phyloP scores from a whole-genome alignment of 2,329 filamentous ascomycete species.

The Stylonectria norvegica region DNA sequence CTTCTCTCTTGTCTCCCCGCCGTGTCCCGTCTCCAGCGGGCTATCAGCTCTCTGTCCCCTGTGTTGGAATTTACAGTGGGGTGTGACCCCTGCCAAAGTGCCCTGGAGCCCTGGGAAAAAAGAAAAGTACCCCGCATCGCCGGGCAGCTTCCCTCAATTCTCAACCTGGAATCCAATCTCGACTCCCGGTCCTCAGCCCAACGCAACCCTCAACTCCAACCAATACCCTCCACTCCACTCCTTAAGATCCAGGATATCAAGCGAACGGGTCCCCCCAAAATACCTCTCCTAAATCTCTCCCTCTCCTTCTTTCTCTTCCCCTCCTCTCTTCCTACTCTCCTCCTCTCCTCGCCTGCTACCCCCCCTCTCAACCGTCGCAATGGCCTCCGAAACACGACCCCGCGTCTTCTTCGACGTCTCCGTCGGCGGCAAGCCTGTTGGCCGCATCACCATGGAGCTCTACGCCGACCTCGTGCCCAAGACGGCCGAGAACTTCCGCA shows the following conservation, averaged over 20 bases:
- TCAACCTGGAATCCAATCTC: too few relatives aligned
- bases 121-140: too few relatives aligned
- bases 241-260: not conserved
- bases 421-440: slow-evolving; percentile 69
- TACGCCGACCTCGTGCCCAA: slow-evolving; percentile 77
- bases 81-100: too few relatives aligned
- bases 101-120: too few relatives aligned
- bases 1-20: not conserved
- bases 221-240: too few relatives aligned
- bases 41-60: too few relatives aligned
- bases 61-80: too few relatives aligned
- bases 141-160: too few relatives aligned
- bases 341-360: not conserved
- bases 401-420: slow-evolving; percentile 93
- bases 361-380: slow-evolving; percentile 9
- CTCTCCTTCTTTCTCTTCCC: slow-evolving; percentile 1
- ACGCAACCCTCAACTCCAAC: too few relatives aligned
- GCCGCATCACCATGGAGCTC: slow-evolving; percentile 84
- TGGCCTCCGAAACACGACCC: slow-evolving; percentile 55
- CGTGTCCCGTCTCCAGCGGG: too few relatives aligned
- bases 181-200: too few relatives aligned
- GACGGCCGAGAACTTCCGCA: slow-evolving; percentile 94
- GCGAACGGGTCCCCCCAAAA: too few relatives aligned
- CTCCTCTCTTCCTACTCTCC: not conserved
- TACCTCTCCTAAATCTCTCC: slow-evolving; percentile 7